These are phyloP conservation scores for Paratinospora sagittata DNA, from an alignment of 164 flowering plant genomes.

Conservation along the genomic window DNA sequence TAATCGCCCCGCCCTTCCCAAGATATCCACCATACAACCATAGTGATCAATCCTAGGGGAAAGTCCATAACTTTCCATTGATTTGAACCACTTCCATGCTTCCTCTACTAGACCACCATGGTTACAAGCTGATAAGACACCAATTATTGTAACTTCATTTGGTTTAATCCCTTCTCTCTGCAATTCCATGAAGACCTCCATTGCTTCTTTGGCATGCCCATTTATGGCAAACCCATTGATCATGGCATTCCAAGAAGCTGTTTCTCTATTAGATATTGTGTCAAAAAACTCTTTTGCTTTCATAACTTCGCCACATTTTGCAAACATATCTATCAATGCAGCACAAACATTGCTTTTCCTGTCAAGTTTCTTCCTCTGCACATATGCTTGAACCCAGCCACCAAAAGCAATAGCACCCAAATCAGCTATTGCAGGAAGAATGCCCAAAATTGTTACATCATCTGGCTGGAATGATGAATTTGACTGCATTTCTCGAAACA, in stretches of 20 bases:
- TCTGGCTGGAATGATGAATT: constrained; percentile 45
- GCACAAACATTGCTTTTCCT: constrained; percentile 43
- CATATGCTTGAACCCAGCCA: constrained; percentile 53
- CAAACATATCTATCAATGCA: constrained; percentile 71
- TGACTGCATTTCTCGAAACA: constrained; percentile 57
- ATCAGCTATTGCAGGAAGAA: constrained; percentile 79
- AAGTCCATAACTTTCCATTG: constrained; percentile 41
- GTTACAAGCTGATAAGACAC: constrained; percentile 72
- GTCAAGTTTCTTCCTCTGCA: constrained; percentile 41
- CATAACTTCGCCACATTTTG: constrained; percentile 63
- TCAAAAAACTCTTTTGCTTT: constrained; percentile 51
- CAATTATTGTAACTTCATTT: constrained; percentile 56
- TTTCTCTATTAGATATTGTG: constrained; percentile 33
- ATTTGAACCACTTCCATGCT: constrained; percentile 61
- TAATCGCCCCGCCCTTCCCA: constrained; percentile 71
- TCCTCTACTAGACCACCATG: constrained; percentile 76
- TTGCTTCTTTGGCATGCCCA: constrained; percentile 59
- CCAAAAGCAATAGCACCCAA: constrained; percentile 74
- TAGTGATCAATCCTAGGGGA: constrained; percentile 61
- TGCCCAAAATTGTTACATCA: constrained; percentile 50
- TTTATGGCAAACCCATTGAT: constrained; percentile 72
- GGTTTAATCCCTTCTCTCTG: constrained; percentile 38
- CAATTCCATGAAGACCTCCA: constrained; percentile 54
- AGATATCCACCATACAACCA: constrained; percentile 68
- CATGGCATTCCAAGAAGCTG: constrained; percentile 71